These are phyloP conservation scores for Pseudevernia furfuracea DNA, from an alignment of 495 filamentous ascomycete genomes.

Conservation along the genomic window DNA sequence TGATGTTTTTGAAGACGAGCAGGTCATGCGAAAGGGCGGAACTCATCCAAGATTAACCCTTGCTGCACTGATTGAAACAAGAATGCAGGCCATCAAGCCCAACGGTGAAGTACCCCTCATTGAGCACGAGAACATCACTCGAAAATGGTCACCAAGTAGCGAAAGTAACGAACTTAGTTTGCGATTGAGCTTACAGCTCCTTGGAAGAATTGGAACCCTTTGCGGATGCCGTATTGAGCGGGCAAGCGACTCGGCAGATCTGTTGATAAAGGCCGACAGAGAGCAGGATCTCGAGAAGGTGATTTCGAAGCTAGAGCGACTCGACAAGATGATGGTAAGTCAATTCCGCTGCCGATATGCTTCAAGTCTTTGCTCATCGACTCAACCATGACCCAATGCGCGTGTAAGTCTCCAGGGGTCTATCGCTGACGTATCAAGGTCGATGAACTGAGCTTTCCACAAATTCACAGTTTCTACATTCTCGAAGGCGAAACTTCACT, in stretches of 20 bases:
- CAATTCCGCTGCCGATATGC: not conserved
- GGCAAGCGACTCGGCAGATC: conserved; percentile 2
- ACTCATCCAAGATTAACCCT: not conserved
- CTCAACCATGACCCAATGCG: not conserved
- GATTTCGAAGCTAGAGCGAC: conserved; percentile 12
- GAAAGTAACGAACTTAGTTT: not conserved
- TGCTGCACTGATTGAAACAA: not conserved
- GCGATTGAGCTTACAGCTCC: not conserved
- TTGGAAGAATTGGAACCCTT: conserved; percentile 8
- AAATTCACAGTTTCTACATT: conserved; percentile 11
- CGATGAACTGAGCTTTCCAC: conserved; percentile 11
- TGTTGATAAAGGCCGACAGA: conserved; percentile 18
- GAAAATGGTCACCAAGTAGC: conserved; percentile 7
- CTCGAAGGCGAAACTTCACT: conserved; percentile 11
- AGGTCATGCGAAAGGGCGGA: not conserved
- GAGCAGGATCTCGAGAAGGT: conserved; percentile 11
- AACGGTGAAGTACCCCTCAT: not conserved
- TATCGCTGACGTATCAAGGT: conserved; percentile 9
- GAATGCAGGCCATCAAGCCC: not conserved
- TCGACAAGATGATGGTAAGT: conserved; percentile 16
- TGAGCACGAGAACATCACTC: conserved; percentile 15
- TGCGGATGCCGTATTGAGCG: conserved; percentile 10
- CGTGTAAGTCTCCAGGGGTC: not conserved
- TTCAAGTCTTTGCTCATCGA: not conserved
- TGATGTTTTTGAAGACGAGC: not conserved